Evolutionary conservation across 192 early-diverging fungal genomes (phyloP).

Genomic region (Rhizoclosmatium globosum): DNA sequence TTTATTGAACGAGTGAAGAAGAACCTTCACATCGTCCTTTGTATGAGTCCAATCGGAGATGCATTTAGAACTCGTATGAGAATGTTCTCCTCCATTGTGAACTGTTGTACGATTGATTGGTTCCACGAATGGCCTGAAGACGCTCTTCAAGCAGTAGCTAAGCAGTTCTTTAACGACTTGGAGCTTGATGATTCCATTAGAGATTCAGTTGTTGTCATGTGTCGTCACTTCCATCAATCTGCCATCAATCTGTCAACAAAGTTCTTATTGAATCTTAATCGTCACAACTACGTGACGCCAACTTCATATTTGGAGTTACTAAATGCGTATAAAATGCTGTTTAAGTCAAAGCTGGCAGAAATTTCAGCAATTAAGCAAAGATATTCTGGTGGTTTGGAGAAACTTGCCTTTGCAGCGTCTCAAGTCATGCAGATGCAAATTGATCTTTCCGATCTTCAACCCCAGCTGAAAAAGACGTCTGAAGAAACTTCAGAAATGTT

Average conservation of each 20-base stretch:
- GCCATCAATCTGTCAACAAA: slow-evolving; percentile 58
- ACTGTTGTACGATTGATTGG: slow-evolving; percentile 75
- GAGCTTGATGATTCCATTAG: slow-evolving; percentile 49
- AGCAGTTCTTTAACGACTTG: slow-evolving; percentile 63
- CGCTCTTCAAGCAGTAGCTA: slow-evolving; percentile 67
- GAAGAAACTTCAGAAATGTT: slow-evolving; percentile 71
- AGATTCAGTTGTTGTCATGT: slow-evolving; percentile 55
- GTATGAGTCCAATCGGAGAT: slow-evolving; percentile 74
- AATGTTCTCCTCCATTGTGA: slow-evolving; percentile 68
- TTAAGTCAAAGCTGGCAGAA: slow-evolving; percentile 57
- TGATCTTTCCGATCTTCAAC: slow-evolving; percentile 63
- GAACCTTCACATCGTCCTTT: slow-evolving; percentile 68
- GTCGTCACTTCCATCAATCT: slow-evolving; percentile 65
- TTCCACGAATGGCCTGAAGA: slow-evolving; percentile 75
- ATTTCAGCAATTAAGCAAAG: slow-evolving; percentile 55
- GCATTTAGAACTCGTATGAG: slow-evolving; percentile 65
- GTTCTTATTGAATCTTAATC: slow-evolving; percentile 54
- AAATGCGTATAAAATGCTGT: slow-evolving; percentile 60
- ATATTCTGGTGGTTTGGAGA: slow-evolving; percentile 66
- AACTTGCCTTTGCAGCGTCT: slow-evolving; percentile 66
- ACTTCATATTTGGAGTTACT: slow-evolving; percentile 67
- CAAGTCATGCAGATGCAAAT: slow-evolving; percentile 67
- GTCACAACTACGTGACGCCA: slow-evolving; percentile 71
- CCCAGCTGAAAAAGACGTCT: slow-evolving; percentile 66
- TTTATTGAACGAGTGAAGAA: slow-evolving; percentile 65